Conservation (phyloP, 805 yeast genomes). For the Wickerhamiella allomyrinae region DNA sequence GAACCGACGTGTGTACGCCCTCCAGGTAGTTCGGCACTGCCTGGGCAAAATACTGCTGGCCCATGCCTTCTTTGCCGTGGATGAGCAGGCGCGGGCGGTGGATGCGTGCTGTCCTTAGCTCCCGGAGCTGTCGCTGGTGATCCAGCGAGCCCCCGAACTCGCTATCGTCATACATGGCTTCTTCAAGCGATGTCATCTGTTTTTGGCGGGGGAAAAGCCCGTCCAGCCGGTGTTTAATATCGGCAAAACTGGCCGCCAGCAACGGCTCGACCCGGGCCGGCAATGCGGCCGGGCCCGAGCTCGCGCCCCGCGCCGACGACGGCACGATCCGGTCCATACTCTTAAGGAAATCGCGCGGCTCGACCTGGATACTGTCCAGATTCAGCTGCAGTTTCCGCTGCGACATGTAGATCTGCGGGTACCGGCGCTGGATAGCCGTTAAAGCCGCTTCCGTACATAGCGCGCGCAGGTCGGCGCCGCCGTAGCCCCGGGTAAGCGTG, state of each 20-base stretch:
- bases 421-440: conserved; percentile 76
- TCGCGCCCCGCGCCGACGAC: conserved; percentile 75
- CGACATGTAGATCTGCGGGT: conserved; percentile 81
- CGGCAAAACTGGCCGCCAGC: conserved; percentile 36
- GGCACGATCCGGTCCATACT: conserved; percentile 84
- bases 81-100: conserved; percentile 72
- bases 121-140: conserved; percentile 55
- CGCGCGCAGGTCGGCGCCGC: conserved; percentile 94
- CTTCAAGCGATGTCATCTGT: conserved; percentile 47
- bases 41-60: conserved; percentile 72
- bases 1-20: conserved; percentile 75
- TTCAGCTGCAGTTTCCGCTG: conserved; percentile 60
- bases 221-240: conserved; percentile 36
- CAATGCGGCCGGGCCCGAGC: conserved; percentile 58
- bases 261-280: conserved; percentile 61
- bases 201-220: conserved; percentile 46
- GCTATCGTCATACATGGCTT: conserved; percentile 44
- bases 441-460: conserved; percentile 92
- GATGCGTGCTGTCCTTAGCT: conserved; percentile 42
- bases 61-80: conserved; percentile 63
- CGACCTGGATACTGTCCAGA: conserved; percentile 55
- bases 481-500: conserved; percentile 79
- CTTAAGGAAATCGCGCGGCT: conserved; percentile 69
- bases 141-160: conserved; percentile 30
- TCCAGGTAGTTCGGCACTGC: conserved; percentile 74